phyloP scores from a whole-genome alignment of 176 grass and related monocot species.

The Microstegium vimineum region DNA sequence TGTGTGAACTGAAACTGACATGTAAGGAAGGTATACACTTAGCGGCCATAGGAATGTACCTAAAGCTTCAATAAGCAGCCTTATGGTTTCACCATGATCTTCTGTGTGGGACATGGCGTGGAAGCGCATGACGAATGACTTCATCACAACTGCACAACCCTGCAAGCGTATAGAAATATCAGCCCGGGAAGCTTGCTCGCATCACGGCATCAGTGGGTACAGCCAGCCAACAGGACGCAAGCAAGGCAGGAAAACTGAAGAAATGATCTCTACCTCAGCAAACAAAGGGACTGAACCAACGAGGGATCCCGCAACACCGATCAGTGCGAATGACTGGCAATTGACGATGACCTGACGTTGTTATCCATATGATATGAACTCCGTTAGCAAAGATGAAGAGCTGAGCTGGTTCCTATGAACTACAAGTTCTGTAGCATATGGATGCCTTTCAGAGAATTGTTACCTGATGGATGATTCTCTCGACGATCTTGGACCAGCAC shows the following conservation, averaged over 20 bases:
- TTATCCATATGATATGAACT: not conserved
- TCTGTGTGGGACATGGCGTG: conserved; percentile 26
- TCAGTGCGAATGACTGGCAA: conserved; percentile 65
- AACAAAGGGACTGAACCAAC: conserved; percentile 81
- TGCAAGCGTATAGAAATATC: not conserved
- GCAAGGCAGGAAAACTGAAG: not conserved
- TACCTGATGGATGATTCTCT: conserved; percentile 58
- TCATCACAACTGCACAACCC: conserved; percentile 62
- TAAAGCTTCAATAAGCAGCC: conserved; percentile 59
- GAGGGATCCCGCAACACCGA: conserved; percentile 77
- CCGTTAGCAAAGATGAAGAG: not conserved
- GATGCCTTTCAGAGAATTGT: not conserved
- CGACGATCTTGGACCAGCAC: conserved; percentile 33
- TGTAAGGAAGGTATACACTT: not conserved
- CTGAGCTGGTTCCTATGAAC: not conserved
- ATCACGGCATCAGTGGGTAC: not conserved
- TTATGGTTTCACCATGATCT: conserved; percentile 49
- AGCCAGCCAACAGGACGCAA: too few relatives aligned
- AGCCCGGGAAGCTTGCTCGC: not conserved
- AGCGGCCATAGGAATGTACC: conserved; percentile 18
- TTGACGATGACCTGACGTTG: conserved; percentile 44
- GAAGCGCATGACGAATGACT: conserved; percentile 54
- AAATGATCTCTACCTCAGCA: conserved; percentile 43
- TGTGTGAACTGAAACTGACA: not conserved
- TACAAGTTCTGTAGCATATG: not conserved